Percentiles rank a stretch among this genome's conserved stretches.
Conservation (phyloP, 2,329 filamentous ascomycete species). For the Penicillium hesseltinei region DNA sequence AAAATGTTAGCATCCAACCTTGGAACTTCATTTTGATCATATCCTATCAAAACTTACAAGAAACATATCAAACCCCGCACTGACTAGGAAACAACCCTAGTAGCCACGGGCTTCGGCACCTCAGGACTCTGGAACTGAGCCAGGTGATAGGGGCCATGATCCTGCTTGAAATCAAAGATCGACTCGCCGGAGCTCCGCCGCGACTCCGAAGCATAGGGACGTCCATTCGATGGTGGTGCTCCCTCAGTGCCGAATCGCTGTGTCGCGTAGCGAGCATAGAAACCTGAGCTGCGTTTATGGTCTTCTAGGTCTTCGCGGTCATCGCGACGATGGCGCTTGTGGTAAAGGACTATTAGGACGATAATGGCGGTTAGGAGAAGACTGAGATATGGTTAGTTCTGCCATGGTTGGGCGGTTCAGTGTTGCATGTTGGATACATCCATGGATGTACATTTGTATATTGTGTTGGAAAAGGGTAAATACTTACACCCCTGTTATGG, state of each 20-base stretch:
- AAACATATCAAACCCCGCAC: not conserved
- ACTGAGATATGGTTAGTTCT: not conserved
- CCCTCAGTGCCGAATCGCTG: not conserved
- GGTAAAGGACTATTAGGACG: conserved; percentile 6
- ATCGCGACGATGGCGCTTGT: not conserved
- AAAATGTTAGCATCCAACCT: not conserved
- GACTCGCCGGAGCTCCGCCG: conserved; percentile 1
- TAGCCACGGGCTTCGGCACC: not conserved
- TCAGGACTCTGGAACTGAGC: not conserved
- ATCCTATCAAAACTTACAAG: not conserved
- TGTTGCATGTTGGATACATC: not conserved
- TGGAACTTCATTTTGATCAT: too few species aligned
- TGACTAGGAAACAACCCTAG: not conserved
- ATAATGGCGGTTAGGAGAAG: not conserved
- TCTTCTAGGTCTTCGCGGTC: conserved; percentile 8
- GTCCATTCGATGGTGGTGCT: not conserved
- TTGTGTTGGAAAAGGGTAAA: not conserved
- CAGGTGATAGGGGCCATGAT: conserved; percentile 5
- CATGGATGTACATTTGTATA: not conserved
- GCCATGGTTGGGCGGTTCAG: not conserved
- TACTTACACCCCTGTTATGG: conserved; percentile 6
- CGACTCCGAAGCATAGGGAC: not conserved
- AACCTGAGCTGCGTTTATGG: not conserved
- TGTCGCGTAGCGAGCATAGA: conserved; percentile 4
- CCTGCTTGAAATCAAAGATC: conserved; percentile 9